phyloP scores from a whole-genome alignment of 139 green algal genomes.

The Nannochloris sp. region DNA sequence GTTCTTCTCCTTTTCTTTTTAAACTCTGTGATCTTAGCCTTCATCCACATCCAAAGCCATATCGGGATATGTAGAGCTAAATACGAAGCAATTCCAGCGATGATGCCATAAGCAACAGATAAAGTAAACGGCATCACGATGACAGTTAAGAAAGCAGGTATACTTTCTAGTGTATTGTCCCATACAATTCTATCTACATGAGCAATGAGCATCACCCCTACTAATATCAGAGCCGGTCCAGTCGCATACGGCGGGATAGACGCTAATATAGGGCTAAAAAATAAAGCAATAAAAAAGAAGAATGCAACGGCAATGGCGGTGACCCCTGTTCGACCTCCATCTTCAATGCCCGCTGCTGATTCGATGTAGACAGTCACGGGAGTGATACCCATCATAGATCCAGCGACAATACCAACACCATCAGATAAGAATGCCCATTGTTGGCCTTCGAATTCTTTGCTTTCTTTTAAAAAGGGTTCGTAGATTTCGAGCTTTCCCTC shows the following conservation, averaged over 20 bases:
- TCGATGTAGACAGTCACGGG: constrained; percentile 69
- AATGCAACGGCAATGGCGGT: constrained; percentile 23
- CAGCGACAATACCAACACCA: constrained; percentile 53
- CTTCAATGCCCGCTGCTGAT: constrained; percentile 58
- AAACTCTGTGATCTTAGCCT: neutral
- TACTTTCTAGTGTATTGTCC: constrained; percentile 38
- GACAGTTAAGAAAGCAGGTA: constrained; percentile 76
- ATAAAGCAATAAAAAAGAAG: constrained; percentile 71
- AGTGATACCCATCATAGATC: constrained; percentile 65
- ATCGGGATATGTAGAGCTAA: constrained; percentile 39
- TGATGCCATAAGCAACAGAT: constrained; percentile 49
- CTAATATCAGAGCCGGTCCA: constrained; percentile 71
- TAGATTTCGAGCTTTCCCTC: neutral
- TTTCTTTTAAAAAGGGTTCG: constrained; percentile 48
- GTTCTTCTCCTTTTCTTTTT: neutral
- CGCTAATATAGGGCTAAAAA: constrained; percentile 78
- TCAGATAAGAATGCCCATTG: constrained; percentile 55
- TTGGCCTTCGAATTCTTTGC: constrained; percentile 50
- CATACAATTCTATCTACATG: constrained; percentile 46
- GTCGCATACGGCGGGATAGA: constrained; percentile 77
- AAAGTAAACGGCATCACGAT: constrained; percentile 72
- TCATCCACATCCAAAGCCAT: constrained; percentile 1
- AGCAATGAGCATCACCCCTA: constrained; percentile 47
- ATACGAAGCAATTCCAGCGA: constrained; percentile 45
- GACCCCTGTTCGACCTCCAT: constrained; percentile 60